Conservation (phyloP, 2,329 filamentous ascomycete genomes). For the Pseudogymnoascus sp. region DNA sequence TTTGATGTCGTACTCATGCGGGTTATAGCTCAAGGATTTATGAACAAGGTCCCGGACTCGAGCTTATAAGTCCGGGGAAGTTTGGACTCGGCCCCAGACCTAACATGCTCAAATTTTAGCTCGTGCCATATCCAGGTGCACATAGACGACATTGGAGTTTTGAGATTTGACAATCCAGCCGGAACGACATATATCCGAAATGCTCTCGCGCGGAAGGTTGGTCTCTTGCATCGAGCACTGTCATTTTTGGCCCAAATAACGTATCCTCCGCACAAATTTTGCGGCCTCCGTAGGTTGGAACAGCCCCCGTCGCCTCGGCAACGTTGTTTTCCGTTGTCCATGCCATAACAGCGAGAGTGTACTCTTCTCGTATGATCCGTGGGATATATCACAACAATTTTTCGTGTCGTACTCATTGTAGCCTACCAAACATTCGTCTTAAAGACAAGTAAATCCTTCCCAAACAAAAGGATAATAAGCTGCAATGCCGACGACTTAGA, state of each 20-base stretch:
- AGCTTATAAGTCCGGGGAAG: neutral
- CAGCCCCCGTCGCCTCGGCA: neutral
- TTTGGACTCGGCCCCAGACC: neutral
- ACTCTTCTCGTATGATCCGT: neutral
- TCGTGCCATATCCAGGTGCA: neutral
- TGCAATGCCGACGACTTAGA: neutral
- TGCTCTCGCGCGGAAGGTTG: neutral
- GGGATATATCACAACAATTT: neutral
- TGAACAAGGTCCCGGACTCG: neutral
- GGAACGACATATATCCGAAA: neutral
- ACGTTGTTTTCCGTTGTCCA: neutral
- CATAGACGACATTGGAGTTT: neutral
- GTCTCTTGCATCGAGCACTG: neutral
- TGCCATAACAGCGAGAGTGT: neutral
- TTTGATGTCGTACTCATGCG: neutral
- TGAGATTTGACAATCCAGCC: neutral
- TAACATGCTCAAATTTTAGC: neutral
- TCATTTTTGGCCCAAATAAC: neutral
- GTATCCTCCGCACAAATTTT: neutral
- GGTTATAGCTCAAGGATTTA: neutral
- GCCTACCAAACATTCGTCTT: neutral
- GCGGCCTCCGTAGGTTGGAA: neutral
- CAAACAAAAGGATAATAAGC: neutral
- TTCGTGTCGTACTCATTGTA: neutral
- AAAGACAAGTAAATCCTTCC: neutral